Percentiles rank a stretch among this genome's conserved stretches.
These are phyloP conservation scores for Dichotomopilus funicola DNA, from an alignment of 2,329 filamentous ascomycete species.

Conservation along the genomic window DNA sequence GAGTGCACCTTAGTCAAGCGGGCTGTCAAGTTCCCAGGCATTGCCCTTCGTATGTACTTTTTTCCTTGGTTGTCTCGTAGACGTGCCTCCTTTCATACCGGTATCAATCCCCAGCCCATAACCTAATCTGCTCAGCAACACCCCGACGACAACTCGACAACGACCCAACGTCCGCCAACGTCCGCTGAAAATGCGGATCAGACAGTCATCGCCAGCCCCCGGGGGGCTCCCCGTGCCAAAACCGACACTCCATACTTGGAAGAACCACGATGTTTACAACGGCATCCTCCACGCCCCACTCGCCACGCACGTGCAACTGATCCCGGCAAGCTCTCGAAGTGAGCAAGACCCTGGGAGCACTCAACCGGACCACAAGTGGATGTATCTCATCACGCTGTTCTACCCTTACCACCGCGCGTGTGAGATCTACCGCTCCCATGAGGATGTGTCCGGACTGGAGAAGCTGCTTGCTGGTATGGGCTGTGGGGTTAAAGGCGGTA, in stretches of 20 bases:
- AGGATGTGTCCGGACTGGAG: conserved; percentile 24
- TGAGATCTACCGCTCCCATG: conserved; percentile 26
- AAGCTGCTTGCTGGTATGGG: neutral
- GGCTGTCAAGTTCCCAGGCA: too few relatives aligned
- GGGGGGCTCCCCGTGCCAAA: conserved; percentile 11
- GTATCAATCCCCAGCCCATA: too few relatives aligned
- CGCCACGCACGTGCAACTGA: conserved; percentile 21
- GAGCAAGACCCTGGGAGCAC: neutral
- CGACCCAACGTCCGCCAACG: too few relatives aligned
- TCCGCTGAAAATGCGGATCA: neutral
- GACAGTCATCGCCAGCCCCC: neutral
- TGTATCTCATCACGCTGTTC: conserved; percentile 26
- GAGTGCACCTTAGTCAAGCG: too few relatives aligned
- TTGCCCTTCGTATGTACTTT: too few relatives aligned
- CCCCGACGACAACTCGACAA: too few relatives aligned
- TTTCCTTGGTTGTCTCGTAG: too few relatives aligned
- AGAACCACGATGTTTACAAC: conserved; percentile 29
- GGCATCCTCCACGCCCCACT: conserved; percentile 22
- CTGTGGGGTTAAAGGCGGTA: neutral
- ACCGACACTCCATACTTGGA: conserved; percentile 28
- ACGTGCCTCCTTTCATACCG: too few relatives aligned
- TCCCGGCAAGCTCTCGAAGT: neutral
- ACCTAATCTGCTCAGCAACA: too few relatives aligned
- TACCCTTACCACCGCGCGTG: conserved; percentile 30
- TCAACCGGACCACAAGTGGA: conserved; percentile 5